These are phyloP conservation scores for Cytospora piceicola DNA, from an alignment of 2,329 filamentous ascomycete genomes.

Conservation along the genomic window DNA sequence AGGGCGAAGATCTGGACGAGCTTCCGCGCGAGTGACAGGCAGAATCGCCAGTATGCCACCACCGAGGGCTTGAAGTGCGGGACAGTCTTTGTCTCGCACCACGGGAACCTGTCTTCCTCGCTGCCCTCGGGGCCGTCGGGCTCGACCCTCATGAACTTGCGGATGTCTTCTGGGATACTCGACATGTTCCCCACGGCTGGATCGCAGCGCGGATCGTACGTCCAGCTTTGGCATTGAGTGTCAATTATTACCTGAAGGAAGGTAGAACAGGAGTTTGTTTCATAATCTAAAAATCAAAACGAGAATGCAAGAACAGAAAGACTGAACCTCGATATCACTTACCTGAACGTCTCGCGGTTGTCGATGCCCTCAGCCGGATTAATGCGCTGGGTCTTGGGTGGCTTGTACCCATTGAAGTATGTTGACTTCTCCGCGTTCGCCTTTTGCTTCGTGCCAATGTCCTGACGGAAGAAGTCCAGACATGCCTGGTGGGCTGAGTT, in stretches of 20 bases:
- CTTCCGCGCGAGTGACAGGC: conserved; percentile 54
- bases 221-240: conserved; percentile 38
- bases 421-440: conserved; percentile 43
- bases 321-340: too few species aligned
- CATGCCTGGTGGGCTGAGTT: conserved; percentile 40
- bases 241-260: too few species aligned
- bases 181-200: conserved; percentile 47
- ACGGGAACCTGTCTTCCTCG: conserved; percentile 46
- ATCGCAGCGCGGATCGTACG: conserved; percentile 58
- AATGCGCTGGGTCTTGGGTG: conserved; percentile 47
- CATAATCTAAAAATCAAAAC: too few species aligned
- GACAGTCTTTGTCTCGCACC: conserved; percentile 53
- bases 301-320: too few species aligned
- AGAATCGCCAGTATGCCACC: conserved; percentile 52
- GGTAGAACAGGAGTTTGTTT: too few species aligned
- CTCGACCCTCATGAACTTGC: conserved; percentile 48
- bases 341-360: conserved; percentile 51
- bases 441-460: conserved; percentile 47
- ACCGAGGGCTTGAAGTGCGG: conserved; percentile 52
- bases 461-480: conserved; percentile 54
- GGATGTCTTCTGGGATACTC: conserved; percentile 49
- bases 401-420: conserved; percentile 54
- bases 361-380: conserved; percentile 56
- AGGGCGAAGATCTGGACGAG: conserved; percentile 59
- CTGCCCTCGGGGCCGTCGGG: conserved; percentile 27